Evolutionary conservation across 108 stramenopile genomes (phyloP).

Genomic region (Nitzschia inconspicua): DNA sequence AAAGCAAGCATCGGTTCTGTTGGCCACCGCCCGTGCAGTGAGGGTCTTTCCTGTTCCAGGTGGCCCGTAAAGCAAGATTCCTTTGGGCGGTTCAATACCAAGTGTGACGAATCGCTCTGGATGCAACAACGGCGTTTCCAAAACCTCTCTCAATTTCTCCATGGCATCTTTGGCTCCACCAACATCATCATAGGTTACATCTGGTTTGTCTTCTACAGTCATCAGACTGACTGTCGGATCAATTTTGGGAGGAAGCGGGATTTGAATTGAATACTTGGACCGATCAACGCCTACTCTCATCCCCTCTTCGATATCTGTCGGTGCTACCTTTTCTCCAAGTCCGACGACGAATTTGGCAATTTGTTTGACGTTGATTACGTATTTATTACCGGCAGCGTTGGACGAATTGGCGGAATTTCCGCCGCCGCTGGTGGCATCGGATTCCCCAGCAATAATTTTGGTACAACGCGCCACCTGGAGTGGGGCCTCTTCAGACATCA

Average conservation of each 20-base stretch:
- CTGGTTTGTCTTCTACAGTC: conserved; percentile 99
- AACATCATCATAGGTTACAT: conserved; percentile 99
- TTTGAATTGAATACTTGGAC: conserved; percentile 97
- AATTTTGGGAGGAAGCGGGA: conserved; percentile 98
- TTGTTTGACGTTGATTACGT: conserved; percentile 98
- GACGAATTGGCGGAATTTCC: conserved; percentile 7
- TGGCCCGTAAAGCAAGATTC: conserved; percentile 92
- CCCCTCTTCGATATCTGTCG: conserved; percentile 99
- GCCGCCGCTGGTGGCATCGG: conserved; percentile 17
- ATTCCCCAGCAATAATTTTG: conserved; percentile 87
- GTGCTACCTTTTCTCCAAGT: conserved; percentile 95
- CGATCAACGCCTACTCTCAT: conserved; percentile 99
- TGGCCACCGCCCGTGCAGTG: conserved; percentile 93
- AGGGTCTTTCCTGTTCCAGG: conserved; percentile 96
- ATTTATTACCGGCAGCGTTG: conserved; percentile 73
- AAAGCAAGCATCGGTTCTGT: conserved; percentile 97
- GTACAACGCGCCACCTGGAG: conserved; percentile 97
- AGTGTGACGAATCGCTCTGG: conserved; percentile 96
- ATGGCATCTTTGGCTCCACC: conserved; percentile 97
- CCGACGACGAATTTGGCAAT: conserved; percentile 99
- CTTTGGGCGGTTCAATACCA: conserved; percentile 99
- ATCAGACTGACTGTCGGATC: conserved; percentile 98
- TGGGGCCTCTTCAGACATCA: conserved; percentile 99
- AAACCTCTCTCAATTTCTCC: conserved; percentile 95
- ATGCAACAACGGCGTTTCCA: conserved; percentile 93